Percentiles rank a stretch among this genome's conserved stretches.
Evolutionary conservation across 441 rosid species (phyloP).

Genomic region (Biscutella auriculata): DNA sequence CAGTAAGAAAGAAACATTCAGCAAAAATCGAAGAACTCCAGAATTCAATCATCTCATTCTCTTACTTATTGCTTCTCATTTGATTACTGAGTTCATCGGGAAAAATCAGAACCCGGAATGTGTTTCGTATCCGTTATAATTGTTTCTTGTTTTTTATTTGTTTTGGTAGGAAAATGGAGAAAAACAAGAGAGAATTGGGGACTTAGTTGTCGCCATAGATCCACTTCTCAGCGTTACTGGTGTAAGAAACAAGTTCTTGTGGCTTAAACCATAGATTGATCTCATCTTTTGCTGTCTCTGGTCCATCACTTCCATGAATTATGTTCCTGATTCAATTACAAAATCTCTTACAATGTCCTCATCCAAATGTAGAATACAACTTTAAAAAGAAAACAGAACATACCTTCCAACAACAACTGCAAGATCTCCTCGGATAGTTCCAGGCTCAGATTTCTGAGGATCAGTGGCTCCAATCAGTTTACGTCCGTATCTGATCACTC

Average conservation of each 20-base stretch:
- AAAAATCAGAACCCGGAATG: neutral
- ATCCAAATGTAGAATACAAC: neutral
- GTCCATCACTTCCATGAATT: constrained; percentile 95
- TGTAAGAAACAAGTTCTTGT: constrained; percentile 71
- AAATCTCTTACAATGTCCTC: neutral
- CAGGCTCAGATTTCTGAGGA: constrained; percentile 95
- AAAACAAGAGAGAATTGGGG: neutral
- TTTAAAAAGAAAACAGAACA: neutral
- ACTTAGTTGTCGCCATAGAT: constrained; percentile 59
- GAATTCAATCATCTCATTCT: constrained; percentile 5
- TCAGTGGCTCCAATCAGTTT: constrained; percentile 95
- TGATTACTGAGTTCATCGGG: neutral
- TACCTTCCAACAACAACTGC: constrained; percentile 94
- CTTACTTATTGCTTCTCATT: neutral
- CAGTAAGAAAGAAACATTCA: too few species aligned
- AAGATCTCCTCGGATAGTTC: constrained; percentile 93
- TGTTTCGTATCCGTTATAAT: neutral
- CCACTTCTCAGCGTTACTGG: constrained; percentile 84
- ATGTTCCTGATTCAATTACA: constrained; percentile 46
- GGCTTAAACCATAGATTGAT: constrained; percentile 89
- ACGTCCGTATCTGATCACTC: constrained; percentile 77
- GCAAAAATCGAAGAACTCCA: too few species aligned
- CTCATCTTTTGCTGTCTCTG: constrained; percentile 90
- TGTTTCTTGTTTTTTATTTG: neutral
- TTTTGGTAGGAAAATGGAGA: neutral